These are phyloP conservation scores for Heritiera littoralis DNA, from an alignment of 345 rosid species.

Conservation along the genomic window DNA sequence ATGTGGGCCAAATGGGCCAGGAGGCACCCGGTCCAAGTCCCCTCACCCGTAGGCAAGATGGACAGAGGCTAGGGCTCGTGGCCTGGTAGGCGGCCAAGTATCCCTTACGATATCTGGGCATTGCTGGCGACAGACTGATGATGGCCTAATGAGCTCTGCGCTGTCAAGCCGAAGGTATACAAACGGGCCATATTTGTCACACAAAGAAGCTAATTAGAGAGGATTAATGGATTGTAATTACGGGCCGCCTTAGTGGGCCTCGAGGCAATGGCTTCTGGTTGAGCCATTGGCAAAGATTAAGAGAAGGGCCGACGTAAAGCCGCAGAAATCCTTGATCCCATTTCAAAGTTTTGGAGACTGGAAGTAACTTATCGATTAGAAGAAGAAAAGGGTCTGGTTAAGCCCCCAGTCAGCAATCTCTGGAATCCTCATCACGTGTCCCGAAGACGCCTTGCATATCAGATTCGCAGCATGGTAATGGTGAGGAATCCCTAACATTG, in stretches of 20 bases:
- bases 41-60: conserved; percentile 77
- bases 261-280: conserved; percentile 32
- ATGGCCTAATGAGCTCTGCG: conserved; percentile 48
- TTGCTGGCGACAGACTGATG: conserved; percentile 32
- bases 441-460: no score
- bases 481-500: no score
- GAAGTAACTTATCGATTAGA: not conserved
- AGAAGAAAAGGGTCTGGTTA: no score
- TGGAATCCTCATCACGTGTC: no score
- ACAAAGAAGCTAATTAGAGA: conserved; percentile 66
- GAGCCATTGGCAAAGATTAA: no score
- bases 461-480: no score
- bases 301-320: conserved; percentile 21
- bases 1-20: conserved; percentile 35
- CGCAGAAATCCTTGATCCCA: conserved; percentile 30
- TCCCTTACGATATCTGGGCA: conserved; percentile 62
- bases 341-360: not conserved
- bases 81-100: conserved; percentile 74
- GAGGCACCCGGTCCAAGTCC: conserved; percentile 75
- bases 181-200: conserved; percentile 68
- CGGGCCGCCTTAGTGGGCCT: conserved; percentile 77
- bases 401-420: no score
- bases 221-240: conserved; percentile 57
- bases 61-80: conserved; percentile 70
- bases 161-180: conserved; percentile 78